Base-by-base conservation (phyloP, 2,329 filamentous ascomycete genomes). In the Tetracladium maxilliforme region DNA sequence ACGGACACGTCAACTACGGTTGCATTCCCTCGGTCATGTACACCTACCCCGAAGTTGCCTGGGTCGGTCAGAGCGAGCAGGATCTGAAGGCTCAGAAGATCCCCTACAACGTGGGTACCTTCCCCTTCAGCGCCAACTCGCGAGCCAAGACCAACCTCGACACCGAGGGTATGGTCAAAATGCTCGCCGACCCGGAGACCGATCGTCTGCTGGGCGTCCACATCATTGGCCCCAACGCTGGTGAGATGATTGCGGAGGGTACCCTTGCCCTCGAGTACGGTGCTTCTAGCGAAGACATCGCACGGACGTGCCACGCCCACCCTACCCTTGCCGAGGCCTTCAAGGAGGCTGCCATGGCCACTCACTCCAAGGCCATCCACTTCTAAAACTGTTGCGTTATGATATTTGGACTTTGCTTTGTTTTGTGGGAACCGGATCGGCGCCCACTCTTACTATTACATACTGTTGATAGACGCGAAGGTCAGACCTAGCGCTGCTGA, bases 11-110 rank as follows among this genome's bases (percentile, higher is more conserved):
- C 58, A 98, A 98, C 76, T 98, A 98, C 61, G 82, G 73, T 45
- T 82, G 79, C 53, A 98, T 98, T 48, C 90, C 90, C 37, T 90
- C 82, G 17, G 90, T 98, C 59, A 98, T 98, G 90, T 98, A 98
- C 70, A 95, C 90, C 8, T 78, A 94, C 61, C 90, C 90, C 17
- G 90, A 98, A 56, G 90, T 95, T 37, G 84, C 90, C 18, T 98
- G 90, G 90, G 90, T 98, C 23, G 90, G 90, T 30, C 86, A 94
- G 64, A 94, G 76, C 52, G 90, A 98, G 64, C 79, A 87, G 49
- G 90, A 98, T 41, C 66, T 98, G 37, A 94, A 95, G 70, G 72
- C 73, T 38, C 68, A 77, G 34, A 83, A 82, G 35, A 71, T 92
- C 45, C 83, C 90, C 48, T 98, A 94, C 73, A 82, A 82, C 45